Conservation (phyloP, 2,329 filamentous ascomycete genomes). For the Diaporthe aspalathi region DNA sequence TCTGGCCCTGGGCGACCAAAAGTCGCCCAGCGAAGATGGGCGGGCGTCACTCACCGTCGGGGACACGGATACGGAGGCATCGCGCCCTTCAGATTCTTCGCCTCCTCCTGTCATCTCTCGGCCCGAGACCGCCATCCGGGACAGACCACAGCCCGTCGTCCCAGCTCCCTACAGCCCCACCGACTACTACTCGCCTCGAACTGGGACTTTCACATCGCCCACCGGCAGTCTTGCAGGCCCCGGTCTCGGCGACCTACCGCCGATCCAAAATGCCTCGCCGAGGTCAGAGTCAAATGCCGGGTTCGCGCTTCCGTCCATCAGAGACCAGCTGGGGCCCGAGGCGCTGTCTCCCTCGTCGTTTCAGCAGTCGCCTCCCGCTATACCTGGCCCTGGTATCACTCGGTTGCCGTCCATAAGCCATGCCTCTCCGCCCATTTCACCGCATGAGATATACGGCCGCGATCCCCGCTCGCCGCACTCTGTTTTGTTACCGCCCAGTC, state of each 20-base stretch:
- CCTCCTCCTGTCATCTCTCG: constrained; percentile 7
- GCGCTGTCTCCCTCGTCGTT: constrained; percentile 39
- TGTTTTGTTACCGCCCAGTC: constrained; percentile 54
- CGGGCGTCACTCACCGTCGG: constrained; percentile 42
- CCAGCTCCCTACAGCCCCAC: constrained; percentile 32
- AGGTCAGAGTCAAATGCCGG: constrained; percentile 52
- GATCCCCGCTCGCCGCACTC: constrained; percentile 61
- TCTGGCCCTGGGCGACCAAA: constrained; percentile 38
- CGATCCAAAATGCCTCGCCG: constrained; percentile 53
- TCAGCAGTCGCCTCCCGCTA: constrained; percentile 50
- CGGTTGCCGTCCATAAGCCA: constrained; percentile 51
- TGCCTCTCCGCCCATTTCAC: constrained; percentile 62
- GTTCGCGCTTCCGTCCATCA: constrained; percentile 53
- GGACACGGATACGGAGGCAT: constrained; percentile 36
- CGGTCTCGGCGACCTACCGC: constrained; percentile 44
- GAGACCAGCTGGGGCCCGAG: constrained; percentile 48
- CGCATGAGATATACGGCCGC: constrained; percentile 58
- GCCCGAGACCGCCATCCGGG: constrained; percentile 33
- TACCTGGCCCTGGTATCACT: constrained; percentile 47
- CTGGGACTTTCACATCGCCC: constrained; percentile 39
- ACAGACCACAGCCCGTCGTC: constrained; percentile 33
- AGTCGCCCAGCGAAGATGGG: constrained; percentile 39
- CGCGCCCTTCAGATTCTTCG: constrained; percentile 21
- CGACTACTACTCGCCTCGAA: constrained; percentile 34
- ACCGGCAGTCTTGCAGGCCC: constrained; percentile 38